Percentiles rank a stretch among this genome's conserved stretches.
Conservation (phyloP, 2,329 filamentous ascomycete species). For the Pseudogymnoascus destructans region DNA sequence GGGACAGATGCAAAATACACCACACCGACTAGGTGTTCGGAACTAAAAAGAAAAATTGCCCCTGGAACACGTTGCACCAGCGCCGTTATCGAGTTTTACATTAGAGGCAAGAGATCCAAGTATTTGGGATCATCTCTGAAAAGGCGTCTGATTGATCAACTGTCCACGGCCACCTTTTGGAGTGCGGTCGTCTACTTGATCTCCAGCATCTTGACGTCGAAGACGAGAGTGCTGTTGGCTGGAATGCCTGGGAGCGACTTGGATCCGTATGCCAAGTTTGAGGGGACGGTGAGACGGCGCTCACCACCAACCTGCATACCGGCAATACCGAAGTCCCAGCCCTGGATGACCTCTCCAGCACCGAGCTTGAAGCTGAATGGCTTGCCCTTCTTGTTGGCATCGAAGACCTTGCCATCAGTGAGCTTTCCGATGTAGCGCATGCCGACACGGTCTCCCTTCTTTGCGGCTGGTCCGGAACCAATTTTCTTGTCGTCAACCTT, state of each 20-base stretch:
- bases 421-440: slow-evolving; percentile 99
- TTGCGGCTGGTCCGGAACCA: slow-evolving; percentile 70
- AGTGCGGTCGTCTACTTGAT: slow-evolving; percentile 50
- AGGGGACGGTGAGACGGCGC: slow-evolving; percentile 80
- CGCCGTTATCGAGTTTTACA: slow-evolving; percentile 5
- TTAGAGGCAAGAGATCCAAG: slow-evolving; percentile 7
- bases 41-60: background rate
- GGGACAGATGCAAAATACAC: slow-evolving; percentile 24
- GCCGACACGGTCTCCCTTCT: slow-evolving; percentile 79
- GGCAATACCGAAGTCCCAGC: slow-evolving; percentile 88
- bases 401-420: slow-evolving; percentile 86
- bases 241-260: slow-evolving; percentile 75
- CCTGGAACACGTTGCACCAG: slow-evolving; percentile 1
- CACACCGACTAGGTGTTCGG: slow-evolving; percentile 9
- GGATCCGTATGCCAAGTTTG: slow-evolving; percentile 79
- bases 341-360: slow-evolving; percentile 92
- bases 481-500: slow-evolving; percentile 92
- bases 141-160: background rate
- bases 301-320: slow-evolving; percentile 93
- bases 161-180: background rate
- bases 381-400: slow-evolving; percentile 98
- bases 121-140: background rate
- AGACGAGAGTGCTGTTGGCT: slow-evolving; percentile 77
- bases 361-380: slow-evolving; percentile 95
- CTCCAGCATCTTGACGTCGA: slow-evolving; percentile 78